Conservation (phyloP, 1,139 yeast species). For the Magnusiomyces suaveolens region DNA sequence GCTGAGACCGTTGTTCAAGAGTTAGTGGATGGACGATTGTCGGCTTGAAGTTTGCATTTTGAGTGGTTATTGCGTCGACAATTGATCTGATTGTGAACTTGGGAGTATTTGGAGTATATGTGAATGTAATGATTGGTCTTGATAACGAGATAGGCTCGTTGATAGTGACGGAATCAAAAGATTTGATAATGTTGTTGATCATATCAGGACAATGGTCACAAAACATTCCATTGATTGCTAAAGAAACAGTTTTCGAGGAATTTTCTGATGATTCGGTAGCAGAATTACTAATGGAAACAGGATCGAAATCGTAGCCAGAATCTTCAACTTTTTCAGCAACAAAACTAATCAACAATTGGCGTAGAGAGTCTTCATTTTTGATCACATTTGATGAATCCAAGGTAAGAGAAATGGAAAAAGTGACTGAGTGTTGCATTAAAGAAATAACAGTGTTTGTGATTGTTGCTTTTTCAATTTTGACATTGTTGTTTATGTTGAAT, state of each 20-base stretch:
- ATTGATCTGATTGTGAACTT: conserved; percentile 44
- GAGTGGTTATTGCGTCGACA: conserved; percentile 25
- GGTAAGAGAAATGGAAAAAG: too few species aligned
- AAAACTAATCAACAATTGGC: too few species aligned
- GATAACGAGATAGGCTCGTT: conserved; percentile 47
- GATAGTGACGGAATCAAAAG: conserved; percentile 48
- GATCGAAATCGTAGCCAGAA: conserved; percentile 54
- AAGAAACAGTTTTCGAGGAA: conserved; percentile 45
- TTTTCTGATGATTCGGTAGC: conserved; percentile 15
- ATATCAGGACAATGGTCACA: conserved; percentile 61
- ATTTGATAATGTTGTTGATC: conserved; percentile 41
- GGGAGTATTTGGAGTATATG: conserved; percentile 52
- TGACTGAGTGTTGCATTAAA: conserved; percentile 22
- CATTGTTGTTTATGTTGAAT: too few species aligned
- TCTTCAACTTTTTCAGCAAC: conserved; percentile 53
- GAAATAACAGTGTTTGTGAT: conserved; percentile 44
- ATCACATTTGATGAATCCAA: too few species aligned
- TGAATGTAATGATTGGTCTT: conserved; percentile 51
- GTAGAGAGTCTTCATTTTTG: too few species aligned
- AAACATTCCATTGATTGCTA: conserved; percentile 58
- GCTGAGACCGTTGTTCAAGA: conserved; percentile 54
- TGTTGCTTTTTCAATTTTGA: too few species aligned
- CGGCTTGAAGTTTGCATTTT: conserved; percentile 44
- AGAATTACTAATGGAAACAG: conserved; percentile 19
- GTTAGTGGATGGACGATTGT: conserved; percentile 49